A percentile compares a stretch with the other conserved stretches of the same genome.
Conservation (phyloP, 208 protist genomes). For the Lotmaria passim region DNA sequence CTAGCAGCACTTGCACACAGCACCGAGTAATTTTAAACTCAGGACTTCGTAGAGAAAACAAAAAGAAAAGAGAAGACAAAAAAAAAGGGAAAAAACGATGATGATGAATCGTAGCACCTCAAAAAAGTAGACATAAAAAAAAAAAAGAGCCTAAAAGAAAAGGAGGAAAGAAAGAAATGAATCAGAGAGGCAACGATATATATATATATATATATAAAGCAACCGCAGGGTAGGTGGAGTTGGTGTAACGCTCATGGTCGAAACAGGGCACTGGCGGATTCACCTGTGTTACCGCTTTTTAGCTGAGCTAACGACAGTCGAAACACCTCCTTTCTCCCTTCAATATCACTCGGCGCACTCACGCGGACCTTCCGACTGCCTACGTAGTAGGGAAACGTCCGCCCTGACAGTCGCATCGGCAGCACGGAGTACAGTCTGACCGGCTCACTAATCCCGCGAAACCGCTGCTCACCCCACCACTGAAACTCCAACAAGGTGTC, state of each 20-base stretch:
- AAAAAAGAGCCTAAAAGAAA: slow-evolving; percentile 2
- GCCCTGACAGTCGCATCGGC: slow-evolving; percentile 9
- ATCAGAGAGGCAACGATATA: slow-evolving; percentile 2
- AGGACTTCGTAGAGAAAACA: background rate
- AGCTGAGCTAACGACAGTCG: slow-evolving; percentile 3
- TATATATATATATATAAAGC: slow-evolving; percentile 2
- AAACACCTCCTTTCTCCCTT: slow-evolving; percentile 3
- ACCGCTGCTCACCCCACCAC: slow-evolving; percentile 11
- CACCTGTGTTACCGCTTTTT: slow-evolving; percentile 3
- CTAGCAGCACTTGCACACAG: background rate
- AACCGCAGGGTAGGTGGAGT: background rate
- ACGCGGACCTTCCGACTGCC: slow-evolving; percentile 11
- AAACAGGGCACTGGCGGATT: background rate
- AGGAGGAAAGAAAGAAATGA: background rate
- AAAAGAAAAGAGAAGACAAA: slow-evolving; percentile 8
- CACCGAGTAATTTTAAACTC: background rate
- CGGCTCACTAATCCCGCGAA: background rate
- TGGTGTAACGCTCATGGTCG: background rate
- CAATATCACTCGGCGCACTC: slow-evolving; percentile 8
- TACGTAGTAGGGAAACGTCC: slow-evolving; percentile 13
- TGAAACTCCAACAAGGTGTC: slow-evolving; percentile 9
- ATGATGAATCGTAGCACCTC: background rate
- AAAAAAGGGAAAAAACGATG: background rate
- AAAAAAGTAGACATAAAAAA: background rate
- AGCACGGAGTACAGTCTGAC: slow-evolving; percentile 6